These are phyloP conservation scores for Colletotrichum sp. DNA, from an alignment of 2,329 filamentous ascomycete genomes.

Conservation along the genomic window DNA sequence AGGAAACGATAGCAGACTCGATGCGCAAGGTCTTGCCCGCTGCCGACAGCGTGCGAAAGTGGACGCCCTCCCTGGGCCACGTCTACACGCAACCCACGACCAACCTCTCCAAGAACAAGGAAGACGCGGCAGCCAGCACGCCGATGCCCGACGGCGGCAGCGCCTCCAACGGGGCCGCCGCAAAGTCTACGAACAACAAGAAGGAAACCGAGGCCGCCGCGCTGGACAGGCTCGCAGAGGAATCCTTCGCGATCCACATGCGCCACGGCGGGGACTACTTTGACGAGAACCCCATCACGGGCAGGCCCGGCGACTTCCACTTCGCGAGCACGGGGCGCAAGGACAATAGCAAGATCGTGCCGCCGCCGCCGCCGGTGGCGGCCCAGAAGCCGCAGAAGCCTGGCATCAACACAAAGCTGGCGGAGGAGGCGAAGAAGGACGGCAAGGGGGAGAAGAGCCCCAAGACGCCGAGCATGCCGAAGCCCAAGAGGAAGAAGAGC, in stretches of 20 bases:
- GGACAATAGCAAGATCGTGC: slow-evolving; percentile 32
- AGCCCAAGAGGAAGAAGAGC: slow-evolving; percentile 54
- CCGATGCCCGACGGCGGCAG: slow-evolving; percentile 48
- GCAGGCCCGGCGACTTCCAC: slow-evolving; percentile 69
- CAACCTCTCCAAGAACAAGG: slow-evolving; percentile 25
- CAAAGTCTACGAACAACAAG: slow-evolving; percentile 31
- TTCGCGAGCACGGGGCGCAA: slow-evolving; percentile 66
- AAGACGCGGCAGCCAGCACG: slow-evolving; percentile 36
- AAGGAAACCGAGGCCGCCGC: slow-evolving; percentile 42
- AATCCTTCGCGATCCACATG: slow-evolving; percentile 63
- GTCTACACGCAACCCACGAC: slow-evolving; percentile 48
- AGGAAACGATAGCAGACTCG: slow-evolving; percentile 32
- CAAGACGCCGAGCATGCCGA: slow-evolving; percentile 44
- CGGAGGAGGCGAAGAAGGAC: slow-evolving; percentile 48
- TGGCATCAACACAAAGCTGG: slow-evolving; percentile 45
- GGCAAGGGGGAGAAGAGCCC: slow-evolving; percentile 50
- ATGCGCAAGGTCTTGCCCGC: slow-evolving; percentile 58
- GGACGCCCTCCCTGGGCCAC: slow-evolving; percentile 60
- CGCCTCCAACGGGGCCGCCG: slow-evolving; percentile 23
- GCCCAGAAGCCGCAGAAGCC: slow-evolving; percentile 24
- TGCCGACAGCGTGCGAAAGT: slow-evolving; percentile 55
- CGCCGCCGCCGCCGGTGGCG: slow-evolving; percentile 12
- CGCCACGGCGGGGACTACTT: slow-evolving; percentile 69
- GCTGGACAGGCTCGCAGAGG: slow-evolving; percentile 57
- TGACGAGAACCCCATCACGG: slow-evolving; percentile 72